Base-by-base conservation (phyloP, 2,329 filamentous ascomycete genomes). In the Aspergillus sojae region DNA sequence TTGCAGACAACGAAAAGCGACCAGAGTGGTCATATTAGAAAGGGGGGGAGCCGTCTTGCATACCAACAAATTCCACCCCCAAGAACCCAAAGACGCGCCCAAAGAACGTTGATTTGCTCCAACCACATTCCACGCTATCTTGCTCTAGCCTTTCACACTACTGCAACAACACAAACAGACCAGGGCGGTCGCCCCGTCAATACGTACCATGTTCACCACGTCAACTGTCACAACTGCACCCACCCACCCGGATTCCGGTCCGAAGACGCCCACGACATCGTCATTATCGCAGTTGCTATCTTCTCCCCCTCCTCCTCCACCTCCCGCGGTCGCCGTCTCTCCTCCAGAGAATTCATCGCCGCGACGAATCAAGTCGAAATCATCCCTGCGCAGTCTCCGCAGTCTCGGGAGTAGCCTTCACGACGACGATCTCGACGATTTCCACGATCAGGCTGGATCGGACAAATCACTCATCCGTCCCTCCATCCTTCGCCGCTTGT, bases 401-500 rank as follows among this genome's bases (percentile, higher is more conserved):
- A 77, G 74, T 59, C 50, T 75, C 41, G 75, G 70, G 30, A 77
- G 76, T 62, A 77, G 72, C 55, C 66, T 72, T 34, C 67, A 73
- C 67, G 75, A 76, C 58, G 72, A 77, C 67, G 69, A 75, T 39
- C 30, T 57, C 19, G 54, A 60, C 62, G 63, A 70, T 7, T 70
- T n/a, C 16, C 58, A 59, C 12, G 61, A 66, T 39, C 68, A 72
- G 23, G 58, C 67, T 11, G 61, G 61, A 14, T 65, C 68, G 52
- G 74, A 77, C 54, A 76, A 75, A 60, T 70, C 67, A 19, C 61
- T 70, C 26, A 67, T 71, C 36, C 74, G 72, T 23, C 66, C 76
- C 23, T 78, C 75, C 26, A 76, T 81, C 64, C 75, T 80, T 57
- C 78, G 78, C 62, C 77, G 78, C 21, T 68, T 81, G 52, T 81